Evolutionary conservation across 495 filamentous ascomycete genomes (phyloP), one percentile per base, ranked within the genome.

Genomic region (Jackrogersella minutella): DNA sequence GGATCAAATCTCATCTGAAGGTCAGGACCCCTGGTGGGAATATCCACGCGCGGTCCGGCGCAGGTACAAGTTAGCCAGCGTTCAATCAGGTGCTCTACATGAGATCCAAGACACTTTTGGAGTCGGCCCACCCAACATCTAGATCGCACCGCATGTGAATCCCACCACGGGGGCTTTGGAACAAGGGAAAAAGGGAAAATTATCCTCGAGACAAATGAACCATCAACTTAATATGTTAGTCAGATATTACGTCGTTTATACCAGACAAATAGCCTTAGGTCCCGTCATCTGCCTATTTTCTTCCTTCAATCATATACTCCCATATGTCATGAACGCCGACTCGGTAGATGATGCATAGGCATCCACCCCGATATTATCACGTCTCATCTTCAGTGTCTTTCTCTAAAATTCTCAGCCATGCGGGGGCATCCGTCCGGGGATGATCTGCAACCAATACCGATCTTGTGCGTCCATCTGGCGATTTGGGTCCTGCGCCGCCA

Each of bases 111-210:
- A 69, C 66, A 65, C 26, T 64, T 46, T 52, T 28, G 54, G 22
- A 43, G 46, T 58, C 51, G 61, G 19, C 56, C 60, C 66, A 61
- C 61, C 9, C 44, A 33, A 39, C 43, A 64, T 64, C 51, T 41
- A 64, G 56, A 69, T 69, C 37, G 51, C 55, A 61, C 66, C 50
- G 61, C 66, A 69, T 69, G 66, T 69, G 66, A 61, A 69, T 69
- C 53, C 51, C 36, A 21, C 66, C 66, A 69, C 66, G 60, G 41
- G 66, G 66, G 66, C 31, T 51, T 56, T 26, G 41, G 21, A 33
- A 51, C 40, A 28, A 21, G 30, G 26, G 62, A 21, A 22, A 28
- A 33, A 14, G 11, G 22, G 13, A 33, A 64, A 22, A 59, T 39
- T 33, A 36, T 52, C 47, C 19, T 46, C n/a, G 16, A 30, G 16